Evolutionary conservation across 2,329 filamentous ascomycete species (phyloP), one percentile per base, ranked within the genome.

Genomic region (Tolypocladium nubicola): DNA sequence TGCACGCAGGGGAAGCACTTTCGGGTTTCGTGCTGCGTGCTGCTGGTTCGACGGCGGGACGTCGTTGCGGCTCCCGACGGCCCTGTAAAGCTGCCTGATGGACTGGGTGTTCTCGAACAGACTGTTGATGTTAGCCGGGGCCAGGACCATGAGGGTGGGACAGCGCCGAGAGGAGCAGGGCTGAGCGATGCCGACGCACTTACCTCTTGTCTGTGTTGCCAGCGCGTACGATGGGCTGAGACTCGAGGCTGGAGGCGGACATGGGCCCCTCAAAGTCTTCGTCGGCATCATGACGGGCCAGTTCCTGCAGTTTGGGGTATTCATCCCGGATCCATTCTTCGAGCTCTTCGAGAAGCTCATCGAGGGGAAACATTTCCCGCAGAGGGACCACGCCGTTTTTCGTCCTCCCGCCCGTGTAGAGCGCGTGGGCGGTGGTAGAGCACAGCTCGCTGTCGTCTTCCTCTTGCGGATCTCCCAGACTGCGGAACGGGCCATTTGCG

Each of bases 81-180:
- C 57, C 52, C 67, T 68, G n/a, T 33, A 7, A 33, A 62, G 63
- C 47, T 67, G 65, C 19, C 66, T 66, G 52, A 69, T 61, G 13
- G 55, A 56, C n/a, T 52, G 33, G 13, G 14, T 33, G 16, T 43
- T 30, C 19, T 5, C 3, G 16, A 47, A 55, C 6, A 55, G n/a
- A 23, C n/a, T 53, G 26, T 23, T 21, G 10, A 52, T 5, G 30
- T 52, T 52, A 37, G 19, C 19, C n/a, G 19, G 9, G 21, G n/a
- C 5, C 9, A 19, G 11, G n/a, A 16, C 23, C 2, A n/a, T 2
- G 13, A 2, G 19, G 16, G 19, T n/a, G 26, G 47, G 30, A 2
- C 30, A 35, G 30, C 16, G 16, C 7, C 19, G 30, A 33, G 30
- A 33, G 30, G 30, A 33, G 30, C 30, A 8, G 30, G 9, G 7